phyloP scores from a whole-genome alignment of 208 protist genomes.

The Entamoeba invadens region DNA sequence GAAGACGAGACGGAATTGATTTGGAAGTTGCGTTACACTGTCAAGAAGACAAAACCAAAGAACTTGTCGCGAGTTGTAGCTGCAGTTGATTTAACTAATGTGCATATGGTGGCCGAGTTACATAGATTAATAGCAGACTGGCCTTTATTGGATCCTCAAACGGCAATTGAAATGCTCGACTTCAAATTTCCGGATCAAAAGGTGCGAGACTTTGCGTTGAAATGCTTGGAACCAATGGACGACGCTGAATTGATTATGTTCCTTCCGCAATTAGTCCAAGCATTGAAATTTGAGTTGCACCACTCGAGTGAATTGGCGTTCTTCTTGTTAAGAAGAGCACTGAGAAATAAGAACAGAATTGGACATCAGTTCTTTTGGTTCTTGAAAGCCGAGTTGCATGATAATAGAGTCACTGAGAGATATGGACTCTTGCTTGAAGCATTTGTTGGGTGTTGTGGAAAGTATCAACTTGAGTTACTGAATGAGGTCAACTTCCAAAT shows the following conservation, averaged over 20 bases:
- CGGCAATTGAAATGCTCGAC: neutral
- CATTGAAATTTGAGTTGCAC: neutral
- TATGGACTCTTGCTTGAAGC: neutral
- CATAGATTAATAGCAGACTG: neutral
- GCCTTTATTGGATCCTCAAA: neutral
- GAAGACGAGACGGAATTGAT: neutral
- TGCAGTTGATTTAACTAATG: neutral
- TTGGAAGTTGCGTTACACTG: neutral
- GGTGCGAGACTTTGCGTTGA: neutral
- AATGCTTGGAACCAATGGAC: neutral
- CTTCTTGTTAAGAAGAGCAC: neutral
- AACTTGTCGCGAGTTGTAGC: neutral
- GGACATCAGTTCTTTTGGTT: conserved; percentile 5
- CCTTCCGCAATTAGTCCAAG: neutral
- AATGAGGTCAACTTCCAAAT: neutral
- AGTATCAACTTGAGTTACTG: neutral
- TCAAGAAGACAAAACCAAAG: neutral
- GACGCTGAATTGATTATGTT: neutral
- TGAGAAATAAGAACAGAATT: neutral
- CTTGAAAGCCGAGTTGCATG: conserved; percentile 13
- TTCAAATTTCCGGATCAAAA: neutral
- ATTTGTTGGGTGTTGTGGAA: neutral
- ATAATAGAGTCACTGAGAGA: neutral
- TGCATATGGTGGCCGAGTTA: neutral
- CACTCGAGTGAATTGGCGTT: neutral